Percentiles rank a stretch among this genome's conserved stretches.
Conservation (phyloP, 768 basidiomycete species). For the Mycena leptocephala region DNA sequence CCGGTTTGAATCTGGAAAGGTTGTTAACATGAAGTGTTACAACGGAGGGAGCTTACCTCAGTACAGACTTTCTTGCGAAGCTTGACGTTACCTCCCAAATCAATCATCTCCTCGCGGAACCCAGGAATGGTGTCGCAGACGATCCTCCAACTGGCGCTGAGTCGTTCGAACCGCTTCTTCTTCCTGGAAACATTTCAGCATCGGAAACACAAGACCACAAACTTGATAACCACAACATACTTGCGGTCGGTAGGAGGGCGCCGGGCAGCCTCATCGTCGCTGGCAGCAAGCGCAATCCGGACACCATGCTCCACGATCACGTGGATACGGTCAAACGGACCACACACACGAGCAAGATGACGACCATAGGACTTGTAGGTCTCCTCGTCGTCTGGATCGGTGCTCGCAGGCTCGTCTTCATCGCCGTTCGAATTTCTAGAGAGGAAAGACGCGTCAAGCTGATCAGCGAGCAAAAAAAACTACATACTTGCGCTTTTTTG, state of each 20-base stretch:
- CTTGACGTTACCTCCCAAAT: background rate
- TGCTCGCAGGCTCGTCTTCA: background rate
- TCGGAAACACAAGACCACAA: background rate
- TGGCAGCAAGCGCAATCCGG: background rate
- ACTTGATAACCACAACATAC: too few relatives aligned
- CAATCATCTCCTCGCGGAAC: slow-evolving; percentile 4
- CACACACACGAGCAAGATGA: background rate
- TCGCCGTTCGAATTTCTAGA: background rate
- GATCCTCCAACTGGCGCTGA: background rate
- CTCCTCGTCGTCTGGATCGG: background rate
- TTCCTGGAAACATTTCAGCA: background rate
- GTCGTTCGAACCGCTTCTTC: background rate
- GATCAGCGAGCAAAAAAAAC: background rate
- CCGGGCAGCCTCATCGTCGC: background rate
- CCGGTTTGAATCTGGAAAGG: background rate
- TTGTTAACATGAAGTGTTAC: background rate
- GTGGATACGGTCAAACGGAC: background rate
- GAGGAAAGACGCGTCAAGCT: background rate
- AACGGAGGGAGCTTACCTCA: background rate
- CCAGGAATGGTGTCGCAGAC: background rate
- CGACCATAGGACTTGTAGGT: slow-evolving; percentile 1
- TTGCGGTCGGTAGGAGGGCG: background rate
- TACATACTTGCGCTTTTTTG: background rate
- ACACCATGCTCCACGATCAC: background rate
- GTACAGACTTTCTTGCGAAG: background rate